Percentiles rank a stretch among this genome's conserved stretches.
Conservation (phyloP, 176 grass and related monocot genomes). For the Elaeis guineensis region DNA sequence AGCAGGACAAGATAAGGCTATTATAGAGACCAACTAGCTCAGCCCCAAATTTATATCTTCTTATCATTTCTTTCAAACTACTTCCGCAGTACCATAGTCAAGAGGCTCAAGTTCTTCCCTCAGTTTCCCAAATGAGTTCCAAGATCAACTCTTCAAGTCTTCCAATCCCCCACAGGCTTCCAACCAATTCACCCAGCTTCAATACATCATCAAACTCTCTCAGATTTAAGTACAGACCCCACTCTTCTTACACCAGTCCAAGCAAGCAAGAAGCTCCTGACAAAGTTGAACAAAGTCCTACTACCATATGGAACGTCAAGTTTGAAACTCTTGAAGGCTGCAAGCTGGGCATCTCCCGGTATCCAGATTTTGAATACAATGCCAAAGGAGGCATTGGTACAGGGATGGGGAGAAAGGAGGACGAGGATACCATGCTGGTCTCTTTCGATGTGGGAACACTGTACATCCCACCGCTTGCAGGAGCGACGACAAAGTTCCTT, state of each 20-base stretch:
- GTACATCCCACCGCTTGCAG: slow-evolving; percentile 70
- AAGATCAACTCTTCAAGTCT: slow-evolving; percentile 19
- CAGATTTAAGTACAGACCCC: not conserved
- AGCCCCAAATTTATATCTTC: no score
- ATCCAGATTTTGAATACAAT: slow-evolving; percentile 78
- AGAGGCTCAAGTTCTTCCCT: no score
- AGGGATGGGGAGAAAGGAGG: slow-evolving; percentile 20
- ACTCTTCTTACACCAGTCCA: slow-evolving; percentile 13
- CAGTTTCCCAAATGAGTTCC: slow-evolving; percentile 24
- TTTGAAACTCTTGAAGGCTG: slow-evolving; percentile 62
- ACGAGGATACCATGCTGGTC: slow-evolving; percentile 18
- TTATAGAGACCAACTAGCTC: no score
- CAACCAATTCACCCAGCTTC: not conserved
- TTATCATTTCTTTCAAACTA: no score
- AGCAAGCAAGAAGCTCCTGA: slow-evolving; percentile 23
- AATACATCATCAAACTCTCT: not conserved
- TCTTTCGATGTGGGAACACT: slow-evolving; percentile 49
- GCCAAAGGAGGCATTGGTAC: slow-evolving; percentile 55
- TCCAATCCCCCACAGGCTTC: slow-evolving; percentile 12
- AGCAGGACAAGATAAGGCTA: no score
- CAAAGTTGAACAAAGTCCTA: not conserved
- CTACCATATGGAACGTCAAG: slow-evolving; percentile 20
- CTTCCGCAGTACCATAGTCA: no score
- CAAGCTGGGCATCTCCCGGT: slow-evolving; percentile 73
- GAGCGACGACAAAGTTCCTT: slow-evolving; percentile 69